Evolutionary conservation across 192 early-diverging fungal genomes (phyloP).

Genomic region (Coemansia sp.): DNA sequence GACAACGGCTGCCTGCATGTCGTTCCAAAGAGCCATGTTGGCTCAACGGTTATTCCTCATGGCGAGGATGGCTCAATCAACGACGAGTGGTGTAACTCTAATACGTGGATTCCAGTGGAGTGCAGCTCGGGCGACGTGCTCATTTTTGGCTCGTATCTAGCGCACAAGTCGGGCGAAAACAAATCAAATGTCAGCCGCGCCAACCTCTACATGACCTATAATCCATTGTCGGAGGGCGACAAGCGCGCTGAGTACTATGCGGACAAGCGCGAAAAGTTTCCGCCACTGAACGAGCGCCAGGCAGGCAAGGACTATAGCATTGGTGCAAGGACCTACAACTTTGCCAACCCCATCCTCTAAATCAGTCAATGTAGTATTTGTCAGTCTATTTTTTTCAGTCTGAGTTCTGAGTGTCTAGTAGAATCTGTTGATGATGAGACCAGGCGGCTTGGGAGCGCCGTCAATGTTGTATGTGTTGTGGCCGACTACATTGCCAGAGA

Average conservation of each 20-base stretch:
- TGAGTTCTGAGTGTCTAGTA: not conserved
- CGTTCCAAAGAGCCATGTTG: constrained; percentile 56
- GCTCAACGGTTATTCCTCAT: constrained; percentile 42
- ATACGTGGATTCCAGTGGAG: constrained; percentile 58
- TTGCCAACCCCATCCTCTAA: constrained; percentile 59
- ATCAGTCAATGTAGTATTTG: not conserved
- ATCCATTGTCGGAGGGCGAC: constrained; percentile 57
- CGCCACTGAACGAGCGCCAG: constrained; percentile 57
- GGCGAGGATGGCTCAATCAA: constrained; percentile 50
- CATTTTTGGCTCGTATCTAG: constrained; percentile 65
- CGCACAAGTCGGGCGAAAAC: constrained; percentile 58
- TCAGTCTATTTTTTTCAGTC: not conserved
- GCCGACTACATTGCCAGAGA: constrained; percentile 27
- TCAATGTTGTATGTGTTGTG: constrained; percentile 19
- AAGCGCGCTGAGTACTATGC: constrained; percentile 59
- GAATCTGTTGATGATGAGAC: not conserved
- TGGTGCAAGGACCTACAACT: constrained; percentile 59
- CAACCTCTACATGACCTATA: constrained; percentile 64
- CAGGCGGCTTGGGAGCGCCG: constrained; percentile 15
- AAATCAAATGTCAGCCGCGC: constrained; percentile 51
- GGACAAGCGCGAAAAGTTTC: constrained; percentile 59
- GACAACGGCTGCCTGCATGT: constrained; percentile 62
- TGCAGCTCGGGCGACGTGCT: constrained; percentile 60
- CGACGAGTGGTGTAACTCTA: constrained; percentile 51
- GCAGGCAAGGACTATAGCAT: constrained; percentile 56